Evolutionary conservation across 495 filamentous ascomycete genomes (phyloP).

Genomic region (Aspergillus hancockii): DNA sequence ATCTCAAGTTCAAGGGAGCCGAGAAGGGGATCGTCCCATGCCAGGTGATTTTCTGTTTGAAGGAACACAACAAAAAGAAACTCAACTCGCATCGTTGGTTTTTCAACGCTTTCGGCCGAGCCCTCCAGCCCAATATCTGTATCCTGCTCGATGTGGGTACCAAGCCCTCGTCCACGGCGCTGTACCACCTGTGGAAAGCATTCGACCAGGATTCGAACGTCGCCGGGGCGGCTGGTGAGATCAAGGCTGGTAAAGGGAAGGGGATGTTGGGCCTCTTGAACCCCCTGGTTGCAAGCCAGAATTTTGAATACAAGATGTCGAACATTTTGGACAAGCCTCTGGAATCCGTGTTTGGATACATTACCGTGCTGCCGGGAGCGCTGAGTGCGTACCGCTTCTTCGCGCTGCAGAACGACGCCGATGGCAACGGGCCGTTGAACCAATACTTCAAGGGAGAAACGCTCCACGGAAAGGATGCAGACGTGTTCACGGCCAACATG

Average conservation of each 20-base stretch:
- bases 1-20: slow-evolving; percentile 97
- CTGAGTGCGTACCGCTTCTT: slow-evolving; percentile 96
- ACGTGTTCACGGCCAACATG: slow-evolving; percentile 99
- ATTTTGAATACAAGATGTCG: slow-evolving; percentile 99
- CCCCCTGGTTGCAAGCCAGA: slow-evolving; percentile 93
- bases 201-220: slow-evolving; percentile 98
- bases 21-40: slow-evolving; percentile 99
- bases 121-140: slow-evolving; percentile 92
- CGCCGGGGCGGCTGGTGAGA: slow-evolving; percentile 94
- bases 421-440: slow-evolving; percentile 89
- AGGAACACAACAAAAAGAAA: slow-evolving; percentile 98
- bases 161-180: slow-evolving; percentile 75
- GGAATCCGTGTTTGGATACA: slow-evolving; percentile 97
- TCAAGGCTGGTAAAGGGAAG: slow-evolving; percentile 91
- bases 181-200: slow-evolving; percentile 99
- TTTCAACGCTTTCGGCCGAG: slow-evolving; percentile 96
- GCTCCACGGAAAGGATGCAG: slow-evolving; percentile 91
- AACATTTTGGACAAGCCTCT: slow-evolving; percentile 98
- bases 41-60: slow-evolving; percentile 98
- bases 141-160: slow-evolving; percentile 96
- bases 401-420: slow-evolving; percentile 94
- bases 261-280: slow-evolving; percentile 82
- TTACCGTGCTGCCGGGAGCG: slow-evolving; percentile 93
- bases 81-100: slow-evolving; percentile 99
- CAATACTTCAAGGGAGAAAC: slow-evolving; percentile 99